These are phyloP conservation scores for Candida glucosophila DNA, from an alignment of 1,139 yeast genomes.

Conservation along the genomic window DNA sequence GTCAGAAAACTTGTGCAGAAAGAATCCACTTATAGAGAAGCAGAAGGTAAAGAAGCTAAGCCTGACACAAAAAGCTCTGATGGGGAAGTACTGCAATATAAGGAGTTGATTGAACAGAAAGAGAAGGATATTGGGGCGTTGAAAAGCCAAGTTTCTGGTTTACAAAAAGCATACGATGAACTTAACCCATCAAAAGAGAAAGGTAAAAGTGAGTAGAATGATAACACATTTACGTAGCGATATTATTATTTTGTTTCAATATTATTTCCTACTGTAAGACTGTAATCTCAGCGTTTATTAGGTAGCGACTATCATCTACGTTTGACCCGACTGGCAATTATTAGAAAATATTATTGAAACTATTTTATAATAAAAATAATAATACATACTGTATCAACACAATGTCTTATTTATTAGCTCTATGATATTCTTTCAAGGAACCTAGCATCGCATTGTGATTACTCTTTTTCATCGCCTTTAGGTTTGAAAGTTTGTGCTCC, in stretches of 20 bases:
- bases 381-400: too few species aligned
- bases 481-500: constrained; percentile 1
- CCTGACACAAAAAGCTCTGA: constrained; percentile 7
- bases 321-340: neutral
- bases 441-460: neutral
- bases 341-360: neutral
- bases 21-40: constrained; percentile 33
- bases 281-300: too few species aligned
- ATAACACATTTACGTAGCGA: neutral
- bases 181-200: constrained; percentile 15
- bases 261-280: neutral
- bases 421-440: neutral
- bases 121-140: constrained; percentile 42
- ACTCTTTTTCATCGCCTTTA: constrained; percentile 3
- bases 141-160: constrained; percentile 44
- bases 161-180: constrained; percentile 45
- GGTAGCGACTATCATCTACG: too few species aligned
- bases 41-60: constrained; percentile 14
- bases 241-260: neutral
- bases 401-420: too few species aligned
- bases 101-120: constrained; percentile 34
- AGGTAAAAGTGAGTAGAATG: constrained; percentile 7
- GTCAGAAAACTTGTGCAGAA: constrained; percentile 52
- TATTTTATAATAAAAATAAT: constrained; percentile 1
- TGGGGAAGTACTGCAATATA: constrained; percentile 25